Evolutionary conservation across 2,329 filamentous ascomycete species (phyloP), one percentile per base, ranked within the genome.

Genomic region (Botrytis deweyae): DNA sequence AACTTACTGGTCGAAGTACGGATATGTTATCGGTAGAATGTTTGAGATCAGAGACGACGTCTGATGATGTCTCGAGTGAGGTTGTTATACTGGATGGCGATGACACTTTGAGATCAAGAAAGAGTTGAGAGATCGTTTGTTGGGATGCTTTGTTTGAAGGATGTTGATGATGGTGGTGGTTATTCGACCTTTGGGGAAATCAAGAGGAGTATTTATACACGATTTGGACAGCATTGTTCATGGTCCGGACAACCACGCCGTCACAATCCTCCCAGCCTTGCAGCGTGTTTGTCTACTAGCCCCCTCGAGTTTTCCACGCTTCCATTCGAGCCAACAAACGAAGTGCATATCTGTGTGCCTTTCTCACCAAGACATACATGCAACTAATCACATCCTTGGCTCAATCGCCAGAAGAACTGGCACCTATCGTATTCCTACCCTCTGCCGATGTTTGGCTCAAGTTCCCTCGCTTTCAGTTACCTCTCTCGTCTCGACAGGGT

Each of bases 191-290:
- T 62, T 20, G 22, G 66, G 71, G 78, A 74, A 67, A 64, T 61
- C 65, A 38, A 69, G 73, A 59, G 73, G 69, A 73, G 62, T 78
- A 78, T 79, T 80, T 80, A 80, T 80, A 77, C 73, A 74, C 73
- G 12, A 72, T 59, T 38, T 58, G 29, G 62, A 72, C 58, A 42
- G 22, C 29, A 59, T 49, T 72, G 44, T 72, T 69, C 29, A 73
- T 67, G 42, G 62, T 64, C 33, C 72, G 72, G 55, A 70, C 72
- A 70, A 58, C 52, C 55, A 73, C 52, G 71, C 68, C 66, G 38
- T 73, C 67, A 69, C 49, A 73, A 49, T 58, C 72, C 74, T 73
- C 70, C 58, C 62, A 70, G 72, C 71, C 71, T 72, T 52, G 64
- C 46, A 68, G 63, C 52, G 49, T 68, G 40, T 55, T 68, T 67